Evolutionary conservation across 148 eudicot genomes (phyloP).

Genomic region (Nepenthes gracilis): DNA sequence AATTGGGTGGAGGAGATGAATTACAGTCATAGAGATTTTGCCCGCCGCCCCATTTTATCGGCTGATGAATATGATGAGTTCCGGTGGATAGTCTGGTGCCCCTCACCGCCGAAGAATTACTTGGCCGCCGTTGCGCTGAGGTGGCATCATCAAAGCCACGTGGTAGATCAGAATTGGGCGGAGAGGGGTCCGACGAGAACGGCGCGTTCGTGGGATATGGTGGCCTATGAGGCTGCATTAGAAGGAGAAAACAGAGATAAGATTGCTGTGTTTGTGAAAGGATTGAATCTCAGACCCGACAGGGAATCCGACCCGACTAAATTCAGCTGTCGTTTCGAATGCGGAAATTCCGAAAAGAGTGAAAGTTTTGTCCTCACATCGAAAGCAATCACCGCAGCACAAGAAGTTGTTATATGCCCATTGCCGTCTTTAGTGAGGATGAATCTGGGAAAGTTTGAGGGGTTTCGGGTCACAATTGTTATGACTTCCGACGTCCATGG

Average conservation of each 20-base stretch:
- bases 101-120: slow-evolving; percentile 41
- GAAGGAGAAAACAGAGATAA: slow-evolving; percentile 30
- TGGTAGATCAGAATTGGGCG: slow-evolving; percentile 13
- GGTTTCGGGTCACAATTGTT: slow-evolving; percentile 39
- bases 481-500: slow-evolving; percentile 13
- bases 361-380: slow-evolving; percentile 17
- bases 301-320: slow-evolving; percentile 49
- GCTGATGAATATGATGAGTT: slow-evolving; percentile 41
- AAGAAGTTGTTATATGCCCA: slow-evolving; percentile 76
- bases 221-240: slow-evolving; percentile 56
- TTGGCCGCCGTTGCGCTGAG: slow-evolving; percentile 33
- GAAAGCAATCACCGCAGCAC: slow-evolving; percentile 64
- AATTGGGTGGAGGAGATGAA: neutral
- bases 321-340: slow-evolving; percentile 58
- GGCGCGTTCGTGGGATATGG: slow-evolving; percentile 46
- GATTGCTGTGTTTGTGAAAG: slow-evolving; percentile 72
- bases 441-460: slow-evolving; percentile 22
- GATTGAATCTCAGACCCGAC: slow-evolving; percentile 60
- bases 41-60: slow-evolving; percentile 26
- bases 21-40: neutral
- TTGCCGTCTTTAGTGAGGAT: slow-evolving; percentile 33
- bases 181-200: slow-evolving; percentile 9
- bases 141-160: slow-evolving; percentile 6
- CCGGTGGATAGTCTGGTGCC: slow-evolving; percentile 61
- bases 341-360: slow-evolving; percentile 16